Percentiles rank a stretch among this genome's conserved stretches.
These are phyloP conservation scores for Hanseniaspora valbyensis DNA, from an alignment of 805 yeast species.

Conservation along the genomic window DNA sequence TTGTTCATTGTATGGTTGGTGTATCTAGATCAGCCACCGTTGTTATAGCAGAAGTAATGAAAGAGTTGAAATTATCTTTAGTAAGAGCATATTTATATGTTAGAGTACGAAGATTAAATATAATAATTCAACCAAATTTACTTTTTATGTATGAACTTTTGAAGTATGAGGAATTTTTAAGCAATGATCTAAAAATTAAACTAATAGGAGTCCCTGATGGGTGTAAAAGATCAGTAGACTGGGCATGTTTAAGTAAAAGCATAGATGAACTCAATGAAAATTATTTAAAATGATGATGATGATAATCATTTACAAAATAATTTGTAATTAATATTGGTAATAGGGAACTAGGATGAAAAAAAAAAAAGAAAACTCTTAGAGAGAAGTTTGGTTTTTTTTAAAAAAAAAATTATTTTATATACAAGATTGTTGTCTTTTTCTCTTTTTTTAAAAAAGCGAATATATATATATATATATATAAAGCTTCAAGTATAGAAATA, in stretches of 20 bases:
- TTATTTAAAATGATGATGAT: constrained; percentile 25
- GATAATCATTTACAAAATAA: background rate
- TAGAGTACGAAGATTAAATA: constrained; percentile 79
- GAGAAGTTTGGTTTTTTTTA: too few species aligned
- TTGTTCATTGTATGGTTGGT: constrained; percentile 92
- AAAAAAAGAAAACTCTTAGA: too few species aligned
- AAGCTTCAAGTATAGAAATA: too few species aligned
- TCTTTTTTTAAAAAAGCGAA: too few species aligned
- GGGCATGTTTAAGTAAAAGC: constrained; percentile 80
- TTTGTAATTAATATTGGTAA: too few species aligned
- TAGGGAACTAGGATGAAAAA: too few species aligned
- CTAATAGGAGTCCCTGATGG: constrained; percentile 20
- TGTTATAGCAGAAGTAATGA: constrained; percentile 91
- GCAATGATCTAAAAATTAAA: constrained; percentile 15
- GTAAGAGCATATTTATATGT: constrained; percentile 78
- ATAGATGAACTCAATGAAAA: constrained; percentile 66
- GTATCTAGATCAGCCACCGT: constrained; percentile 92
- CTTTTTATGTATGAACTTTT: constrained; percentile 83
- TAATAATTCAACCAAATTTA: constrained; percentile 87
- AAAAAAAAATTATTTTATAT: too few species aligned
- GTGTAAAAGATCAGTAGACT: constrained; percentile 57
- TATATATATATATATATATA: too few species aligned
- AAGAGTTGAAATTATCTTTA: constrained; percentile 50
- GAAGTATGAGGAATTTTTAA: constrained; percentile 35
- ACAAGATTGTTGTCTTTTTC: background rate